phyloP scores from a whole-genome alignment of 352 stramenopile genomes.

The Sclerospora graminicola region DNA sequence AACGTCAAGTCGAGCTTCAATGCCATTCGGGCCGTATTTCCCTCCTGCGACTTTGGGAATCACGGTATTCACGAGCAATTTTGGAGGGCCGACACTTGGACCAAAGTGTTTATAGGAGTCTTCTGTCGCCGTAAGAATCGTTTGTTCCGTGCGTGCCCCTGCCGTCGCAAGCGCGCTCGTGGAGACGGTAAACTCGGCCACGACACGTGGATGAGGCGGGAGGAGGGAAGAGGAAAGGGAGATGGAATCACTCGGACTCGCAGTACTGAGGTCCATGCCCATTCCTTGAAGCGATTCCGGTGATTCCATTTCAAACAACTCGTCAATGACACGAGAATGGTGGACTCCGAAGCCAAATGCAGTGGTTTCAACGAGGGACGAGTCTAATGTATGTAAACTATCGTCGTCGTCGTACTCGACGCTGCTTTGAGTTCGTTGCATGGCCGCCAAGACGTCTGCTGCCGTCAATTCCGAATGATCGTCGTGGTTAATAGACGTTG shows the following conservation, averaged over 20 bases:
- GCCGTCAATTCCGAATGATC: conserved; percentile 73
- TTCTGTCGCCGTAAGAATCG: conserved; percentile 47
- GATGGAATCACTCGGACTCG: too few species aligned
- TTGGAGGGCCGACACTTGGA: conserved; percentile 40
- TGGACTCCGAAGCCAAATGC: conserved; percentile 21
- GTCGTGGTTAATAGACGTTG: conserved; percentile 29
- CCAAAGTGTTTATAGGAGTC: conserved; percentile 70
- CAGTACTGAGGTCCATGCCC: too few species aligned
- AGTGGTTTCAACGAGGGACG: conserved; percentile 37
- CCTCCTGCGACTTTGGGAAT: conserved; percentile 54
- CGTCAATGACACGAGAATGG: conserved; percentile 55
- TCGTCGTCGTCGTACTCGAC: conserved; percentile 22
- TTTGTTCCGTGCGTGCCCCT: conserved; percentile 50
- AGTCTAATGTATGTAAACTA: conserved; percentile 40
- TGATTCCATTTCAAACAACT: conserved; percentile 75
- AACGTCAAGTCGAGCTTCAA: conserved; percentile 36
- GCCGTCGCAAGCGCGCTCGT: conserved; percentile 51
- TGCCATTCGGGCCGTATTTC: conserved; percentile 53
- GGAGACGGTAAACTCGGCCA: conserved; percentile 68
- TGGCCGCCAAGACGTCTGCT: conserved; percentile 51
- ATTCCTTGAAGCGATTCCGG: conserved; percentile 35
- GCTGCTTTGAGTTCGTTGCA: conserved; percentile 47
- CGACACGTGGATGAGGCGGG: conserved; percentile 36
- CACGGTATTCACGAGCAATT: conserved; percentile 70
- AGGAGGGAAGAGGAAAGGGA: too few species aligned